phyloP scores from a whole-genome alignment of 768 basidiomycete species.

The Asterophora parasitica region DNA sequence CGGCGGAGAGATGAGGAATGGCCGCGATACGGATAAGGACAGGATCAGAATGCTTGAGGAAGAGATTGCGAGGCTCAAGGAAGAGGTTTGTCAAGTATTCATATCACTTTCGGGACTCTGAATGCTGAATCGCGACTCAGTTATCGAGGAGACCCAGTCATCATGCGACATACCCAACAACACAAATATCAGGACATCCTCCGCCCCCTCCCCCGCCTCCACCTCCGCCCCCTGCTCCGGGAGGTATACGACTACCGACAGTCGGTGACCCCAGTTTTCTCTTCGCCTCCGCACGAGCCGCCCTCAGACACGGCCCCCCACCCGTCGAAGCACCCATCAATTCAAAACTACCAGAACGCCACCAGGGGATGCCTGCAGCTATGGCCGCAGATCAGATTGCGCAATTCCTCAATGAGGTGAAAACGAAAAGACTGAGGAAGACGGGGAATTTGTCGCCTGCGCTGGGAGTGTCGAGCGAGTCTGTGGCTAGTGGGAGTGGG shows the following conservation, averaged over 20 bases:
- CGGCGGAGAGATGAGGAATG: constrained; percentile 30
- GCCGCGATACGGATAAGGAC: constrained; percentile 42
- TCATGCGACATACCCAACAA: neutral
- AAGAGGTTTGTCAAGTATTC: constrained; percentile 39
- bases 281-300: constrained; percentile 60
- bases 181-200: constrained; percentile 26
- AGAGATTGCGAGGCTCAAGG: constrained; percentile 55
- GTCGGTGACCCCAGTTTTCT: constrained; percentile 29
- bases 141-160: constrained; percentile 37
- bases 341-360: constrained; percentile 31
- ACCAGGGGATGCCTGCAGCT: constrained; percentile 59
- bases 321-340: constrained; percentile 72
- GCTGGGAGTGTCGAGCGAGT: constrained; percentile 1
- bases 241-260: constrained; percentile 27
- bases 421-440: constrained; percentile 64
- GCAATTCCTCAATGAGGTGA: constrained; percentile 76
- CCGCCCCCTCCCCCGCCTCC: constrained; percentile 44
- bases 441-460: constrained; percentile 28
- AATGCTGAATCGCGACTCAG: constrained; percentile 24
- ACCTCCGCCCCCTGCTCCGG: constrained; percentile 32
- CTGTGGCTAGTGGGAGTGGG: neutral
- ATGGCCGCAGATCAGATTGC: constrained; percentile 80
- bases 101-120: neutral
- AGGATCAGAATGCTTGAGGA: constrained; percentile 60
- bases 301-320: constrained; percentile 49